Base-by-base conservation (phyloP, 495 filamentous ascomycete species). In the Terfezia claveryi region DNA sequence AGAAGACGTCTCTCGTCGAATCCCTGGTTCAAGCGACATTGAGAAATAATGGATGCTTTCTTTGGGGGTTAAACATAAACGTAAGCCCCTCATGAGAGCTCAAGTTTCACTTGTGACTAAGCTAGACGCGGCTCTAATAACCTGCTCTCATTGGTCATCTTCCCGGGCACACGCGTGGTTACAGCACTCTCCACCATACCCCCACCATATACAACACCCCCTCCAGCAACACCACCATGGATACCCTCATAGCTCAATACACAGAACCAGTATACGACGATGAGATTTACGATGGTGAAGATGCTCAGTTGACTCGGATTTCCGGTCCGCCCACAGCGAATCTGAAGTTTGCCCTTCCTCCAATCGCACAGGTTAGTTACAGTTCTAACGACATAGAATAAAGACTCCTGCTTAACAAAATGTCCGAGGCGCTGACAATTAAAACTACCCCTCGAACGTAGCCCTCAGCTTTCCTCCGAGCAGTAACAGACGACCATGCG, bases 401-500 rank as follows among this genome's bases (percentile, higher is more conserved):
- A 44, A 20, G 38, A 17, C 16, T 9, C 8, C 23, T n/a, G 36
- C 38, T 9, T 46, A 10, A 32, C 27, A 32, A 7, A 32, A 32
- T 32, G 7, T 32, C 27, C 7, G 27, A 32, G 27, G 27, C 27
- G 27, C 27, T 51, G 50, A 50, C 6, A 54, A 23, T 49, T 16
- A 36, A 36, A 46, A 51, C 17, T 59, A 56, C 55, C 59, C 37
- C 57, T 44, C 12, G 14, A 23, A 23, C 32, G 38, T 59, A 92
- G 84, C 80, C 81, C 53, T 80, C 86, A 38, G 78, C 87, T 56
- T 98, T 89, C 80, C 87, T 98, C 64, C 89, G 91, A 67, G 85
- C 92, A 52, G 85, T 83, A 71, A 94, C 91, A 59, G 91, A 98
- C 71, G 91, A 98, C 79, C 79, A 87, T 70, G 80, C 87, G 58